Base-by-base conservation (phyloP, 2,329 filamentous ascomycete species). In the Boeremia exigua region DNA sequence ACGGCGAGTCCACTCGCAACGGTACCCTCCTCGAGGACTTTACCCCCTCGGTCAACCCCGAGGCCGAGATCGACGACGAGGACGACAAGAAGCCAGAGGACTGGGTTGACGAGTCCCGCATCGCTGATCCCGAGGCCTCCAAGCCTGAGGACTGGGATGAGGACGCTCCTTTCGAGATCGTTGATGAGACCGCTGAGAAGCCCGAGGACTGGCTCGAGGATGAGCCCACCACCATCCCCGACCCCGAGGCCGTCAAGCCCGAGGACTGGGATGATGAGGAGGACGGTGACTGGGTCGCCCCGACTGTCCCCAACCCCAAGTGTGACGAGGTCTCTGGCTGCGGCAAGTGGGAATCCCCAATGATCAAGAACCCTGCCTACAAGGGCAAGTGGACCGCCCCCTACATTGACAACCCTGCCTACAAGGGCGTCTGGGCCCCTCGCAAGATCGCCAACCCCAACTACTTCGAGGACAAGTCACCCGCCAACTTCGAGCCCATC, bases 181-280 rank as follows among this genome's bases (percentile, higher is more conserved):
- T 96, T 61, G 95, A 99, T 62, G 91, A 95, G 82, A 90, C 93
- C 68, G 95, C 95, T 56, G 89, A 86, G 69, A 91, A 88, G 82
- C 95, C 95, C 46, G 93, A 91, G 67, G 95, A 98, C 81, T 99
- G 95, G 95, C 88, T 99, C 60, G 94, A 92, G 78, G 82, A 92
- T 61, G 95, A 98, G 83, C 86, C 93, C 63, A 80, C 85, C 61
- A 90, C 86, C 65, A 82, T 98, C 59, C 86, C 93, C 54, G 95
- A 99, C 81, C 95, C 95, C 52, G 92, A 96, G 82, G 92, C 94
- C 47, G 84, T 91, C 82, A 99, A 98, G 89, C 95, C 95, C 61
- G 93, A 96, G 81, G 95, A 98, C 77, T 99, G 95, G 95, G 94
- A 97, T 81, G 94, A 99, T 57, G 95, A 99, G 83, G 95, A 99